Conservation (phyloP, 495 filamentous ascomycete genomes). For the Platismatia glauca region DNA sequence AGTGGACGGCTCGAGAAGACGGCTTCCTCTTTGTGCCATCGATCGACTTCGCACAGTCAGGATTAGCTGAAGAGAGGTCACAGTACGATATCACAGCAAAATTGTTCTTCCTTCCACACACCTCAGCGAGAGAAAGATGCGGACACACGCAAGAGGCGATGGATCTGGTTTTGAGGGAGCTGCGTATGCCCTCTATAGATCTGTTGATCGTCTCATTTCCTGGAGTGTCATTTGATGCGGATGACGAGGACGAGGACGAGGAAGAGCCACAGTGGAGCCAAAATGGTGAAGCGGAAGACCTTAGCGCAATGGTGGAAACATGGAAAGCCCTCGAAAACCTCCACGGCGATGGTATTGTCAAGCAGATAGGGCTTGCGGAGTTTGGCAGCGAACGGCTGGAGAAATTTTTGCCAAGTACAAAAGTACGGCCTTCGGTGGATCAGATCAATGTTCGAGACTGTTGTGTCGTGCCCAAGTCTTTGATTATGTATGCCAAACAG, state of each 20-base stretch:
- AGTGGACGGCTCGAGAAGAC: constrained; percentile 58
- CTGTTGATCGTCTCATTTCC: constrained; percentile 90
- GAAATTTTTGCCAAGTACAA: constrained; percentile 53
- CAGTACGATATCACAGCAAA: constrained; percentile 93
- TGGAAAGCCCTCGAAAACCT: constrained; percentile 68
- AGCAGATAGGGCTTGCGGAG: constrained; percentile 75
- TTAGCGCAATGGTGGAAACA: constrained; percentile 61
- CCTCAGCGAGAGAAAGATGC: constrained; percentile 50
- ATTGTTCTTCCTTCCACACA: constrained; percentile 76
- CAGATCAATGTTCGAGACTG: constrained; percentile 98
- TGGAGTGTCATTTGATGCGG: constrained; percentile 84
- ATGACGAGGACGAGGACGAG: constrained; percentile 77
- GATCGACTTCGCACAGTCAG: constrained; percentile 59
- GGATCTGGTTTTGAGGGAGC: constrained; percentile 65
- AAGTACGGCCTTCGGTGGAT: constrained; percentile 71
- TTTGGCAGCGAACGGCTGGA: constrained; percentile 76
- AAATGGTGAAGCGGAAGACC: constrained; percentile 40
- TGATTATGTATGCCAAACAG: constrained; percentile 76
- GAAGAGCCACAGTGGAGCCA: constrained; percentile 54
- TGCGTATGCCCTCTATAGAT: constrained; percentile 68
- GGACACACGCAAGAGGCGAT: constrained; percentile 68
- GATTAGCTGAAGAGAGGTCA: constrained; percentile 64
- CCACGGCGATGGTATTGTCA: constrained; percentile 59
- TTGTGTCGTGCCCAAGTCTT: constrained; percentile 85
- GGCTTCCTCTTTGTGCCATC: constrained; percentile 65